Evolutionary conservation across 345 rosid genomes (phyloP).

Genomic region (Streptanthus diversifolius): DNA sequence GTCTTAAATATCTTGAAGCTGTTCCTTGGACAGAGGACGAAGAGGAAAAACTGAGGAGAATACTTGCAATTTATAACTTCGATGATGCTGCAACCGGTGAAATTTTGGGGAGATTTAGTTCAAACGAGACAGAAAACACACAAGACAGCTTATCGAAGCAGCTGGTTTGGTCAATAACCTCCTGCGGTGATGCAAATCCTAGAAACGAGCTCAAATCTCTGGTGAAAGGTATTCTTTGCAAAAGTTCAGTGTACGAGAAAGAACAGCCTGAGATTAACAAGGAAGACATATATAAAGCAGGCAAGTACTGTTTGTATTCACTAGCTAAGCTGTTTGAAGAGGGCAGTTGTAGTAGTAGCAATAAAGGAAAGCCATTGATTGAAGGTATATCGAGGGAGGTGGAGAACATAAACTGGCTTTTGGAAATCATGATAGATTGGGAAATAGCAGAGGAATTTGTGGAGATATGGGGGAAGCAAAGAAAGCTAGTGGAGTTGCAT

Average conservation of each 20-base stretch:
- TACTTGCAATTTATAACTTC: conserved; percentile 54
- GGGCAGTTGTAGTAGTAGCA: conserved; percentile 39
- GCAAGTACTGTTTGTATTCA: conserved; percentile 52
- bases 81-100: conserved; percentile 55
- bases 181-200: conserved; percentile 57
- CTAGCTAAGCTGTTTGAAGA: conserved; percentile 56
- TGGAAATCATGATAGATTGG: conserved; percentile 71
- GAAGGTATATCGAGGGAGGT: conserved; percentile 74
- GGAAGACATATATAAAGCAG: conserved; percentile 62
- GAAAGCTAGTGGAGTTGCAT: conserved; percentile 51
- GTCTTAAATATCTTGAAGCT: conserved; percentile 82
- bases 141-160: conserved; percentile 58
- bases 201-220: conserved; percentile 76
- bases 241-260: conserved; percentile 87
- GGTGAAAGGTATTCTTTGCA: conserved; percentile 80
- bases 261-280: conserved; percentile 61
- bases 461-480: conserved; percentile 65
- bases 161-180: conserved; percentile 68
- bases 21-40: conserved; percentile 99
- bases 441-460: conserved; percentile 88
- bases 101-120: conserved; percentile 59
- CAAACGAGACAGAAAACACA: conserved; percentile 35
- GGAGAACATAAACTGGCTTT: conserved; percentile 79
- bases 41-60: conserved; percentile 72
- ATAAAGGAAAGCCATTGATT: conserved; percentile 55